Percentiles rank a stretch among this genome's conserved stretches.
Evolutionary conservation across 2,329 filamentous ascomycete genomes (phyloP).

Genomic region (Ascochyta lentis): DNA sequence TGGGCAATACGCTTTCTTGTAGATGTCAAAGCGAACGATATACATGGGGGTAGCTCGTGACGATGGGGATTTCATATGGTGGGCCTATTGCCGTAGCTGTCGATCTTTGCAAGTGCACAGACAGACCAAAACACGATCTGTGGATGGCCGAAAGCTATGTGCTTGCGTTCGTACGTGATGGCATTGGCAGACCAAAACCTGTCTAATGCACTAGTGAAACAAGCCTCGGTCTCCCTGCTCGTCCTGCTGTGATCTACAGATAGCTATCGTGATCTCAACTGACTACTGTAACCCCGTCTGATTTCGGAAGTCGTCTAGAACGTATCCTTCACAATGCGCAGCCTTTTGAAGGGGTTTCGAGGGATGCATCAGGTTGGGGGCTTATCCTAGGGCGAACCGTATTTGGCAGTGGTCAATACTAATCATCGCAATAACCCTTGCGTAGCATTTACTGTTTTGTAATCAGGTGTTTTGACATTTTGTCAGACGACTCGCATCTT

Average conservation of each 20-base stretch:
- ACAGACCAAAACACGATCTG: too few relatives aligned
- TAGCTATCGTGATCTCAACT: background rate
- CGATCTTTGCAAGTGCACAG: too few relatives aligned
- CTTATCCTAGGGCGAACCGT: background rate
- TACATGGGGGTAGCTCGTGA: too few relatives aligned
- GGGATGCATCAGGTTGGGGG: background rate
- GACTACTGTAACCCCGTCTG: background rate
- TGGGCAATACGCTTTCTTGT: too few relatives aligned
- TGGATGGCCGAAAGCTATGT: too few relatives aligned
- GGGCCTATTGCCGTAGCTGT: too few relatives aligned
- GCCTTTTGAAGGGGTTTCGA: background rate
- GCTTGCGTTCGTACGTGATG: too few relatives aligned
- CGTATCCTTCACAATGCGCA: background rate
- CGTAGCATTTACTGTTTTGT: slow-evolving; percentile 33
- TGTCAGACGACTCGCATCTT: background rate
- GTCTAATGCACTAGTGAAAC: background rate
- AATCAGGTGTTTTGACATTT: slow-evolving; percentile 27
- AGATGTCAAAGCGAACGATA: too few relatives aligned
- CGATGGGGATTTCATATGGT: too few relatives aligned
- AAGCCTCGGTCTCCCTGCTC: background rate
- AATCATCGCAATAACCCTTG: slow-evolving; percentile 27
- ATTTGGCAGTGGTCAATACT: slow-evolving; percentile 19
- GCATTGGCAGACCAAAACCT: too few relatives aligned
- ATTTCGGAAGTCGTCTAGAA: background rate
- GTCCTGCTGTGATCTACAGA: background rate